Evolutionary conservation across 2,329 filamentous ascomycete genomes (phyloP), one percentile per base, ranked within the genome.

Genomic region (Tothia fuscella): DNA sequence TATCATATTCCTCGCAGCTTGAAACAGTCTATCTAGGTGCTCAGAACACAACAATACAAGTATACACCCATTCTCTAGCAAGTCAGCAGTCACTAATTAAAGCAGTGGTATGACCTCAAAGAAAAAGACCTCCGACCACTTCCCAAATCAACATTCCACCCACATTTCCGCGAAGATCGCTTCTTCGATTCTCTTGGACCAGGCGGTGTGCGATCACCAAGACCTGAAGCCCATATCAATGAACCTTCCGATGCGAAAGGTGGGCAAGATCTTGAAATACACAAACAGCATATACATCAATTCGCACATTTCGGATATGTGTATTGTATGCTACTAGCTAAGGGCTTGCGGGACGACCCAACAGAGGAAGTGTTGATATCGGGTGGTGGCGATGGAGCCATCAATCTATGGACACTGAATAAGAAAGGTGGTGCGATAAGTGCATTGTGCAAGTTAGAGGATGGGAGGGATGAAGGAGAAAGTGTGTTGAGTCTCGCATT

Each of bases 271-370:
- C 65, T 96, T 5, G 86, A 93, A 56, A 87, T 95, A 45, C 81
- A 85, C 53, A 76, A 78, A 38, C 75, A 82, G 17, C 80, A 88
- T 43, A 83, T 93, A 44, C 75, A 72, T 44, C 82, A 91, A 52
- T 98, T 93, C 62, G 87, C 91, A 2, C 91, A 98, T 59, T 89
- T 80, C 59, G 91, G 93, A 33, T 96, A 95, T 57, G 79, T 98
- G 0, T 95, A 95, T 59, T 93, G 87, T 59, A 96, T 96, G 89
- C 70, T 93, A 4, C 70, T 98, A 45, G 79, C 85, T 1, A 78
- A 75, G 46, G 84, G 83, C 0, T 70, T 85, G 5, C 71, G 85
- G 3, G 38, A 25, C 29, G 46, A 73, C 0, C 75, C 84, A 1
- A 77, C 82, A 20, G 67, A 72, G 43, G 88, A 96, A 51, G 78